A percentile compares a stretch with the other conserved stretches of the same genome.
These are phyloP conservation scores for Ophiostoma populinum DNA, from an alignment of 2,329 filamentous ascomycete species.

Conservation along the genomic window DNA sequence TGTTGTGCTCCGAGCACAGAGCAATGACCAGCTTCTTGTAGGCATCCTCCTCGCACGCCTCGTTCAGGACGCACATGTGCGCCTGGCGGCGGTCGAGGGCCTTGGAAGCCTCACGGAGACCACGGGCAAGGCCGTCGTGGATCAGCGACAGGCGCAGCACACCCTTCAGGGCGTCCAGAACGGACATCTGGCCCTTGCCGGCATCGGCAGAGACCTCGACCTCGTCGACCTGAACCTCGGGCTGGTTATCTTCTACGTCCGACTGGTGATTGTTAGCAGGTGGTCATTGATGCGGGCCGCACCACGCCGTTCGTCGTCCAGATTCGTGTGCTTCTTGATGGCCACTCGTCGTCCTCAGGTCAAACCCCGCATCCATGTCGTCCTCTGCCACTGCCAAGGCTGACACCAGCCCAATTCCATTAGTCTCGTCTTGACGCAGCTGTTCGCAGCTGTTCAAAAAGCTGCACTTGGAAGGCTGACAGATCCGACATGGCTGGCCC, in stretches of 20 bases:
- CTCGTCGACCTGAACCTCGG: conserved; percentile 60
- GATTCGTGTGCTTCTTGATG: neutral
- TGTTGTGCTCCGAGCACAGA: conserved; percentile 99
- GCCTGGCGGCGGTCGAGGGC: conserved; percentile 96
- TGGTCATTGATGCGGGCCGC: too few relatives aligned
- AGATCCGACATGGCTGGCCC: too few relatives aligned
- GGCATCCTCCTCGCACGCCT: conserved; percentile 98
- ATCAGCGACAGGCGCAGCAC: conserved; percentile 97
- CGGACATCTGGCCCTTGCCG: conserved; percentile 86
- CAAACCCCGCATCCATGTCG: too few relatives aligned
- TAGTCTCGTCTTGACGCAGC: too few relatives aligned
- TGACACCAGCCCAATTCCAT: too few relatives aligned
- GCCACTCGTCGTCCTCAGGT: too few relatives aligned
- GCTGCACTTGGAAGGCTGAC: too few relatives aligned
- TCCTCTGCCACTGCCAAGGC: too few relatives aligned
- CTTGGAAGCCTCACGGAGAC: conserved; percentile 96
- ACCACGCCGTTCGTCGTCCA: too few relatives aligned
- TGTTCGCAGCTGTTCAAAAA: too few relatives aligned
- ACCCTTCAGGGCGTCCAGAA: conserved; percentile 96
- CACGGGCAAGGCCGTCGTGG: conserved; percentile 97
- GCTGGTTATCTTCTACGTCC: conserved; percentile 98
- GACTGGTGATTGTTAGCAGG: conserved; percentile 39
- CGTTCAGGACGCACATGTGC: conserved; percentile 99
- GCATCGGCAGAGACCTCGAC: conserved; percentile 92
- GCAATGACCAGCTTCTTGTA: conserved; percentile 99